A percentile compares a stretch with the other conserved stretches of the same genome.
Conservation (phyloP, 768 basidiomycete genomes). For the Leccinum disarticulatum region DNA sequence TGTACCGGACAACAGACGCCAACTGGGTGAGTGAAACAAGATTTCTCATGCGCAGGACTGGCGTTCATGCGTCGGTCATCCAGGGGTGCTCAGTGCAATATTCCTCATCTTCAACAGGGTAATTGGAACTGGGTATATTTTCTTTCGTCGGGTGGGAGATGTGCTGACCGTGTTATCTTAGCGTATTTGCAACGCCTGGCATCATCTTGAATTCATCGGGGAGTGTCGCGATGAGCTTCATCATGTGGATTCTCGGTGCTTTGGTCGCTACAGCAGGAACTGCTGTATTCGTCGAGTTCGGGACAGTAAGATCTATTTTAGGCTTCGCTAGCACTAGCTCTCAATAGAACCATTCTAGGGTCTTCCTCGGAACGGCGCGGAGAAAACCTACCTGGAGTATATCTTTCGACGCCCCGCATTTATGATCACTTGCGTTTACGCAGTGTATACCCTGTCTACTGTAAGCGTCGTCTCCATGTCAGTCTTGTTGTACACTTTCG, state of each 20-base stretch:
- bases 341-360: constrained; percentile 39
- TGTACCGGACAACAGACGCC: constrained; percentile 47
- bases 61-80: neutral
- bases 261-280: constrained; percentile 65
- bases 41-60: neutral
- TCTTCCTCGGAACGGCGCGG: constrained; percentile 68
- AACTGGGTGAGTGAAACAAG: constrained; percentile 42
- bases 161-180: constrained; percentile 27
- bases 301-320: constrained; percentile 48
- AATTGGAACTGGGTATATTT: constrained; percentile 67
- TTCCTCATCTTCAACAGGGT: constrained; percentile 75
- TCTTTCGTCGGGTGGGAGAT: neutral
- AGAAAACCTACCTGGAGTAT: constrained; percentile 75
- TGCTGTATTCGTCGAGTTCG: constrained; percentile 72
- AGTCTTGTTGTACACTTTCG: neutral
- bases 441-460: constrained; percentile 55
- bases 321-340: neutral
- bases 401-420: constrained; percentile 65
- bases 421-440: constrained; percentile 58
- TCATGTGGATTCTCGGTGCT: constrained; percentile 73
- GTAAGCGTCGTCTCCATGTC: constrained; percentile 36
- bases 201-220: constrained; percentile 66
- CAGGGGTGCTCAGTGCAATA: constrained; percentile 45
- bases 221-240: constrained; percentile 64
- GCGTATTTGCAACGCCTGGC: constrained; percentile 71